A percentile compares a stretch with the other conserved stretches of the same genome.
These are phyloP conservation scores for Calophaca sinica DNA, from an alignment of 306 rosid species.

Conservation along the genomic window DNA sequence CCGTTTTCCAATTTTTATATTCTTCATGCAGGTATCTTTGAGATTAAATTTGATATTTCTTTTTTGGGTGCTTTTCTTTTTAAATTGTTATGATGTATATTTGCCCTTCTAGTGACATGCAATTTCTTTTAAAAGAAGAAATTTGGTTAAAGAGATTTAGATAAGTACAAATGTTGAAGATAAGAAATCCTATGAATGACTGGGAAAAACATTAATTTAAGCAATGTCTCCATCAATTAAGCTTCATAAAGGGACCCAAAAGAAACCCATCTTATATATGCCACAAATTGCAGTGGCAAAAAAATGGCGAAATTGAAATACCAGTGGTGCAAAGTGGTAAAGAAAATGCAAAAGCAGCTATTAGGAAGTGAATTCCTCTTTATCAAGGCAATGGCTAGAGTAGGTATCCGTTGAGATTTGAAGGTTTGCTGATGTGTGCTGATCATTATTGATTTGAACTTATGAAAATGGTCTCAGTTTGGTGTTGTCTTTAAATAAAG, in stretches of 20 bases:
- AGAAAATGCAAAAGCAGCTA: not conserved
- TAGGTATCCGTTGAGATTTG: not conserved
- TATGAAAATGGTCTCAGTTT: not conserved
- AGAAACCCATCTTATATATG: slow-evolving; percentile 6
- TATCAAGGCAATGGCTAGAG: not conserved
- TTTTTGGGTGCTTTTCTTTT: not conserved
- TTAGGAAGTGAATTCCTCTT: not conserved
- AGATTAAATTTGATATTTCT: slow-evolving; percentile 19
- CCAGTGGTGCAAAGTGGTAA: not conserved
- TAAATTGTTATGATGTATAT: not conserved
- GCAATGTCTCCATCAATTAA: not conserved
- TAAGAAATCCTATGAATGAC: not conserved
- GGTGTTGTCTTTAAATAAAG: slow-evolving; percentile 10
- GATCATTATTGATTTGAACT: slow-evolving; percentile 31
- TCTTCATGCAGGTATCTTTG: not conserved
- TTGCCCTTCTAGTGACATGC: not conserved
- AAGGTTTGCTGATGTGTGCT: slow-evolving; percentile 2
- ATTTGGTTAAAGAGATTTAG: not conserved
- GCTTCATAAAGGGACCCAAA: not conserved
- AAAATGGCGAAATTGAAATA: slow-evolving; percentile 8
- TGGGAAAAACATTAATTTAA: not conserved
- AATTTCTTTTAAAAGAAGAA: not conserved
- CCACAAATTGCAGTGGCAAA: not conserved
- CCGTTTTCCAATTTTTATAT: not conserved
- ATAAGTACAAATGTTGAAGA: not conserved